Evolutionary conservation across 2,329 filamentous ascomycete genomes (phyloP).

Genomic region (Rhinocladiella similis): DNA sequence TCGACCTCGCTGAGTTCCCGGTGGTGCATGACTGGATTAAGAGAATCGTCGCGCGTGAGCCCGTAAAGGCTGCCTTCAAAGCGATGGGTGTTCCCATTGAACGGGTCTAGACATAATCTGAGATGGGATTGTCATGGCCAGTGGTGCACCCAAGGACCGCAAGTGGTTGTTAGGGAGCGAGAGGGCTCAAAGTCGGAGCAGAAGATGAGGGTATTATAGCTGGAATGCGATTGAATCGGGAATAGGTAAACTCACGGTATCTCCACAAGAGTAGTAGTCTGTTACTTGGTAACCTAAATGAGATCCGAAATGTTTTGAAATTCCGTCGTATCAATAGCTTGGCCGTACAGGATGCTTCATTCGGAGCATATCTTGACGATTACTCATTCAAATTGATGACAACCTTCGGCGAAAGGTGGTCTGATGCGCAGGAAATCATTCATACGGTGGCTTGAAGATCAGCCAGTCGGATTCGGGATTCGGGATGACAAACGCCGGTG

Average conservation of each 20-base stretch:
- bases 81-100: neutral
- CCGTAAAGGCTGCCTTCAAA: slow-evolving; percentile 12
- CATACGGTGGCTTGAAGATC: slow-evolving; percentile 26
- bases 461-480: slow-evolving; percentile 50
- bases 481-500: slow-evolving; percentile 45
- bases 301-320: too few relatives aligned
- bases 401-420: neutral
- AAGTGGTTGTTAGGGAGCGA: too few relatives aligned
- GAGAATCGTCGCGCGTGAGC: slow-evolving; percentile 7
- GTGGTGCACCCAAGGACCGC: too few relatives aligned
- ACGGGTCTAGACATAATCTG: neutral
- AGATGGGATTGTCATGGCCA: too few relatives aligned
- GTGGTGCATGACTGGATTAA: slow-evolving; percentile 23
- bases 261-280: too few relatives aligned
- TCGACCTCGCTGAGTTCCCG: slow-evolving; percentile 15
- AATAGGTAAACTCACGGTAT: too few relatives aligned
- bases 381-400: neutral
- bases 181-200: too few relatives aligned
- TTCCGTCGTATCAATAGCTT: too few relatives aligned
- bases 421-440: neutral
- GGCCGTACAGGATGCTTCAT: too few relatives aligned
- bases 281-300: too few relatives aligned
- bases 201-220: too few relatives aligned
- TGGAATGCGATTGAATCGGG: too few relatives aligned
- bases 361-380: neutral